These are phyloP conservation scores for Cryphonectria parasitica DNA, from an alignment of 2,329 filamentous ascomycete species.

Conservation along the genomic window DNA sequence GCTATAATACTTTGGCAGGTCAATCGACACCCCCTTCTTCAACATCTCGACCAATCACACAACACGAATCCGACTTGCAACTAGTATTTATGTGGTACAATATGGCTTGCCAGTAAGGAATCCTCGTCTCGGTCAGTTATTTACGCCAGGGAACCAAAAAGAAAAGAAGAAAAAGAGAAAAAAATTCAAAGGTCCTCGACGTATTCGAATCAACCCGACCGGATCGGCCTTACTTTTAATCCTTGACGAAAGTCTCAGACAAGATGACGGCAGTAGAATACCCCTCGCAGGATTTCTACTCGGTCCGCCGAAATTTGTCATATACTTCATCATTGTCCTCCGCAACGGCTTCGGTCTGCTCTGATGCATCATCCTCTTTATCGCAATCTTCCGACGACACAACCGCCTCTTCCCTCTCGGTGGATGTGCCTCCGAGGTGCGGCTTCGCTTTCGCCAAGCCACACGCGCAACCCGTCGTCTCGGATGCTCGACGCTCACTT, in stretches of 20 bases:
- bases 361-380: conserved; percentile 68
- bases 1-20: conserved; percentile 5
- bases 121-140: conserved; percentile 20
- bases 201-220: conserved; percentile 29
- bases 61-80: conserved; percentile 14
- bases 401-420: conserved; percentile 60
- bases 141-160: conserved; percentile 16
- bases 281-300: conserved; percentile 57
- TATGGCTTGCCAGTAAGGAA: conserved; percentile 27
- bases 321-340: conserved; percentile 75
- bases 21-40: conserved; percentile 11
- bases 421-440: background rate
- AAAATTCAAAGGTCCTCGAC: conserved; percentile 16
- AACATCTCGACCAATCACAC: conserved; percentile 9
- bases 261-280: conserved; percentile 64
- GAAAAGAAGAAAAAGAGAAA: background rate
- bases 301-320: conserved; percentile 55
- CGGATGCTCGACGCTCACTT: conserved; percentile 44
- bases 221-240: conserved; percentile 20
- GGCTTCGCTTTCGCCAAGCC: conserved; percentile 19
- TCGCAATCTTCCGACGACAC: conserved; percentile 73
- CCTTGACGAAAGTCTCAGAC: conserved; percentile 32
- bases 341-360: conserved; percentile 80
- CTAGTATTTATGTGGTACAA: conserved; percentile 24
- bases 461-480: conserved; percentile 2